Evolutionary conservation across 2,329 filamentous ascomycete genomes (phyloP), one percentile per base, ranked within the genome.

Genomic region (Dactylellina sp.): DNA sequence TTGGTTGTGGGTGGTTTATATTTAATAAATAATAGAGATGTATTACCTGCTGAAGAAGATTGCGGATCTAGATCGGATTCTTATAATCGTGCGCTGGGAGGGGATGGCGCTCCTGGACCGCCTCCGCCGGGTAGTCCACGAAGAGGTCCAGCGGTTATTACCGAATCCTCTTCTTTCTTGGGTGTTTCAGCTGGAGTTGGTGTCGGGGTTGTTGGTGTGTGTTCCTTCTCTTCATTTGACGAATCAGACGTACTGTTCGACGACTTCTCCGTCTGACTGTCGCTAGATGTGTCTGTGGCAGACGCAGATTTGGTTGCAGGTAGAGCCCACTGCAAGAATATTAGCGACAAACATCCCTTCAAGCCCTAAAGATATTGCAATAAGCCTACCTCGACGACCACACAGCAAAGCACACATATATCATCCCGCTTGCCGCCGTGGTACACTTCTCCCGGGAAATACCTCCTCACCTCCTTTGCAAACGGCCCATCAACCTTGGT

Each of bases 361-460:
- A 32, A 4, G 28, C 28, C 28, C 9, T 32, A 32, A 32, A 32
- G 6, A 40, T 28, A 11, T 32, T 5, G 37, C 12, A 16, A n/a
- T 18, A 25, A 12, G 18, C 7, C 39, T 53, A 89, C 87, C 77
- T 93, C 89, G 7, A 91, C 88, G 0, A 91, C 92, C 28, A 97
- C 84, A 32, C 89, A 88, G 12, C 93, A 89, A 56, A 99, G 84
- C 2, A 92, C 92, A 79, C 92, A 94, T 71, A 99, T 97, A 81
- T 99, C 95, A 80, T 99, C 95, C 18, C 96, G 87, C 82, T 99
- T 99, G 59, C 95, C 95, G 68, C 95, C 95, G 70, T 88, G 88
- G 88, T 92, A 99, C 70, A 89, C 87, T 81, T 98, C 94, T 39
- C 89, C 85, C 0, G 95, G 94, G 78, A 91, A 96, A 79, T 91